Evolutionary conservation across 2,329 filamentous ascomycete genomes (phyloP).

Genomic region (Teratosphaeria gauchensis): DNA sequence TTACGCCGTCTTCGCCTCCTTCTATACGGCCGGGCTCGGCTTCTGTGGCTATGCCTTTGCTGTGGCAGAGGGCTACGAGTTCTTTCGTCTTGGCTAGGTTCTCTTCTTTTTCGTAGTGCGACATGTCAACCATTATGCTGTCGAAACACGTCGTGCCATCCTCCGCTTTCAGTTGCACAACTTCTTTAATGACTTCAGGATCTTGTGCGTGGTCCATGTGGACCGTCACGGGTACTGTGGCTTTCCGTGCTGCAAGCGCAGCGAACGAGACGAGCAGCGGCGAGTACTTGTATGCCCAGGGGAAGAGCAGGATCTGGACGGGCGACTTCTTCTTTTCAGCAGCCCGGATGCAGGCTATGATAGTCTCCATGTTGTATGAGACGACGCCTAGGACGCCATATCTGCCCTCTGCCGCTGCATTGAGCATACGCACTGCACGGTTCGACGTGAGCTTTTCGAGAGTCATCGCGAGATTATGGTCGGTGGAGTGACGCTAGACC

Average conservation of each 20-base stretch:
- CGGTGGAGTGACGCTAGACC: too few species aligned
- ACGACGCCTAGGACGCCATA: constrained; percentile 24
- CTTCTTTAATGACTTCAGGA: constrained; percentile 31
- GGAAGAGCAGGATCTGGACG: constrained; percentile 63
- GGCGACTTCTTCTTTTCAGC: constrained; percentile 59
- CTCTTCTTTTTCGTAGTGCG: constrained; percentile 60
- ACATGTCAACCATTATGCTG: constrained; percentile 71
- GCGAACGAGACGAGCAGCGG: constrained; percentile 39
- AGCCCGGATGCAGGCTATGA: constrained; percentile 58
- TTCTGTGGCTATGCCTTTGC: constrained; percentile 57
- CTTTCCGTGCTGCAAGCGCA: constrained; percentile 33
- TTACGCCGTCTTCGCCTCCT: constrained; percentile 64
- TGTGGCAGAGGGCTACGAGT: constrained; percentile 54
- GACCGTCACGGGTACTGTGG: constrained; percentile 34
- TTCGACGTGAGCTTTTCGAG: constrained; percentile 12
- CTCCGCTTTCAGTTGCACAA: constrained; percentile 9
- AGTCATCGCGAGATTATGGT: neutral
- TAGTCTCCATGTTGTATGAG: constrained; percentile 51
- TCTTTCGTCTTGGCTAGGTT: constrained; percentile 57
- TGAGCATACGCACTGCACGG: constrained; percentile 21
- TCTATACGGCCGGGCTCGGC: constrained; percentile 64
- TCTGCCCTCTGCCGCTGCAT: constrained; percentile 19
- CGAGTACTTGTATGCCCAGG: constrained; percentile 62
- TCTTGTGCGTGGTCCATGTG: constrained; percentile 41
- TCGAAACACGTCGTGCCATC: constrained; percentile 44